A percentile compares a stretch with the other conserved stretches of the same genome.
Evolutionary conservation across 345 rosid genomes (phyloP).

Genomic region (Citropsis articulata): DNA sequence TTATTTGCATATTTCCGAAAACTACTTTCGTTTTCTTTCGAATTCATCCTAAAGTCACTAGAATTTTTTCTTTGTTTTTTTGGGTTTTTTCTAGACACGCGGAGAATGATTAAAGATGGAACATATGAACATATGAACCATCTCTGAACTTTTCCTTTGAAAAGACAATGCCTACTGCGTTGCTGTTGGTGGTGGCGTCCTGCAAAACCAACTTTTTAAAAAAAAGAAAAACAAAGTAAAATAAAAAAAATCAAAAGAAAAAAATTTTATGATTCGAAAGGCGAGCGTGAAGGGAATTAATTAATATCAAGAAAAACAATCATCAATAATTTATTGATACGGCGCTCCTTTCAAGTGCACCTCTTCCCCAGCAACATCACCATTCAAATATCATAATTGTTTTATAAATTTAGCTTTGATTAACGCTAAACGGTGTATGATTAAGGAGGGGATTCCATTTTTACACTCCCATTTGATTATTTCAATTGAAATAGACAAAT

Average conservation of each 20-base stretch:
- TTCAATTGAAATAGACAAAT: slow-evolving; percentile 17
- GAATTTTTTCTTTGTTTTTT: too few relatives aligned
- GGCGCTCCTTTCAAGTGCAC: background rate
- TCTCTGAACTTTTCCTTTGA: slow-evolving; percentile 15
- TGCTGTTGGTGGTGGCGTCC: background rate
- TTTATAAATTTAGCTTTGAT: background rate
- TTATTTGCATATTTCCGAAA: too few relatives aligned
- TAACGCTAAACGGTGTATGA: slow-evolving; percentile 14
- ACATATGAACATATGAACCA: background rate
- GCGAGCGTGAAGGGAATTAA: slow-evolving; percentile 43
- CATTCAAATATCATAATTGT: background rate
- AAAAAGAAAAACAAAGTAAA: background rate
- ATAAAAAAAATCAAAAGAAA: background rate
- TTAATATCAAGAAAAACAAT: background rate
- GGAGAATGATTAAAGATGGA: slow-evolving; percentile 8
- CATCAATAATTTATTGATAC: background rate
- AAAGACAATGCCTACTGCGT: slow-evolving; percentile 19
- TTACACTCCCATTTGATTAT: background rate
- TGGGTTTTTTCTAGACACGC: background rate
- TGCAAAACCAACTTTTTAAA: slow-evolving; percentile 7
- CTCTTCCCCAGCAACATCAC: background rate
- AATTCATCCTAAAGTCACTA: too few relatives aligned
- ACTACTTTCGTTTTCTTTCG: too few relatives aligned
- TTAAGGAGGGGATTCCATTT: background rate
- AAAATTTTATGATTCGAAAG: slow-evolving; percentile 18